Base-by-base conservation (phyloP, 1,139 yeast genomes). In the Blastobotrys arbuscula region DNA sequence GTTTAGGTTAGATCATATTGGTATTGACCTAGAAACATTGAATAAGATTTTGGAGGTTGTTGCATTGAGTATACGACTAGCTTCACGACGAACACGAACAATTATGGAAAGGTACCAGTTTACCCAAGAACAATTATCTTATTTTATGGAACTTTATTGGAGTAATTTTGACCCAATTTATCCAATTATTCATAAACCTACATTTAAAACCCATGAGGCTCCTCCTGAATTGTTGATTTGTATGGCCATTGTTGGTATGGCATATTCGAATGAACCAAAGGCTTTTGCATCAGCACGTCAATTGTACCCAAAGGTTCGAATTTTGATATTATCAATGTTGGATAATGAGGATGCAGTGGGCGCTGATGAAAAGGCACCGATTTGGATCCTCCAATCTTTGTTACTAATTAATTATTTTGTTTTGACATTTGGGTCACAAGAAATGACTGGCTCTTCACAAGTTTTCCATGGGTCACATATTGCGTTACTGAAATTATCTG, bases 241-340 rank as follows among this genome's bases (percentile, higher is more conserved):
- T 20, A 67, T 68, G 59, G 57, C 64, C 15, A 57, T 63, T 6
- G 64, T 68, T 16, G 72, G 72, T 2, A 67, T 67, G 71, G 65
- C 61, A 2, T 63, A 63, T 50, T 53, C 61, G 18, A 40, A 51
- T 9, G 60, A 62, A 41, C 47, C 55, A 9, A 50, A 47, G 2
- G 60, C 58, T 10, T 65, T 65, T 44, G 47, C 45, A 18, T 49
- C 57, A n/a, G 63, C 65, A 5, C 49, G 58, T 6, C 52, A 49
- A 8, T 56, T 61, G 19, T 63, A 62, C 40, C 49, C 54, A 26
- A 59, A 53, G 41, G 55, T 61, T 24, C 44, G 65, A 19, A 58
- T 57, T 31, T 50, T 57, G n/a, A 49, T 61, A 20, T 51, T 61
- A 16, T 50, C 55, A n/a, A 53, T 58, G 56, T 57, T 60, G 28